phyloP scores from a whole-genome alignment of 306 rosid genomes.

The Fragaria nilgerrensis region DNA sequence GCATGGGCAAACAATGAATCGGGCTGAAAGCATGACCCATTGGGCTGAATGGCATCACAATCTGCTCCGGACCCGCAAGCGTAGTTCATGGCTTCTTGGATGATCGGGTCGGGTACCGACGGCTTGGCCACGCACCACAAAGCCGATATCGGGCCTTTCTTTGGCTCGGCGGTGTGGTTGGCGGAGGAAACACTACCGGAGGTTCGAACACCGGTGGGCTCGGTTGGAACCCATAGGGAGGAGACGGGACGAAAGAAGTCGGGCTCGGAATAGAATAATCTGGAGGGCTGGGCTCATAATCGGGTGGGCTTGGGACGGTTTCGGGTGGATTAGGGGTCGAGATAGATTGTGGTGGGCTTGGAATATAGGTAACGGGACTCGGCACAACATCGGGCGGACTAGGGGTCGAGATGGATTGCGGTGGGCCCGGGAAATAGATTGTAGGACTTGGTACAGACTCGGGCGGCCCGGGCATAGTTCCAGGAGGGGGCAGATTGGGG shows the following conservation, averaged over 20 bases:
- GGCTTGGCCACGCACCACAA: slow-evolving; percentile 98
- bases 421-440: slow-evolving; percentile 33
- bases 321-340: slow-evolving; percentile 35
- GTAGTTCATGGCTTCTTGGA: slow-evolving; percentile 90
- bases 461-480: background rate
- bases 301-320: slow-evolving; percentile 40
- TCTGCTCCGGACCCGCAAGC: slow-evolving; percentile 93
- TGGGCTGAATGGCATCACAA: slow-evolving; percentile 60
- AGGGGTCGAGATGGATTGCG: slow-evolving; percentile 24
- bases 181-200: slow-evolving; percentile 82
- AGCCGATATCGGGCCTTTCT: slow-evolving; percentile 34
- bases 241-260: slow-evolving; percentile 42
- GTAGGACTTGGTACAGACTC: slow-evolving; percentile 13
- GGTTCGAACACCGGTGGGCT: slow-evolving; percentile 71
- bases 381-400: slow-evolving; percentile 34
- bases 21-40: slow-evolving; percentile 75
- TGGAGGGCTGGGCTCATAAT: slow-evolving; percentile 25
- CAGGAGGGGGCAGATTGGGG: background rate
- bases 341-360: slow-evolving; percentile 39
- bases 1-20: slow-evolving; percentile 66
- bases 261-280: slow-evolving; percentile 26
- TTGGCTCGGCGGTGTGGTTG: slow-evolving; percentile 58
- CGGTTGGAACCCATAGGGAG: slow-evolving; percentile 57
- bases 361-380: slow-evolving; percentile 19
- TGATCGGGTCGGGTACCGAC: slow-evolving; percentile 88